Evolutionary conservation across 177 flowering plant genomes (phyloP), one percentile per base, ranked within the genome.

Genomic region (Vitis hybrid): DNA sequence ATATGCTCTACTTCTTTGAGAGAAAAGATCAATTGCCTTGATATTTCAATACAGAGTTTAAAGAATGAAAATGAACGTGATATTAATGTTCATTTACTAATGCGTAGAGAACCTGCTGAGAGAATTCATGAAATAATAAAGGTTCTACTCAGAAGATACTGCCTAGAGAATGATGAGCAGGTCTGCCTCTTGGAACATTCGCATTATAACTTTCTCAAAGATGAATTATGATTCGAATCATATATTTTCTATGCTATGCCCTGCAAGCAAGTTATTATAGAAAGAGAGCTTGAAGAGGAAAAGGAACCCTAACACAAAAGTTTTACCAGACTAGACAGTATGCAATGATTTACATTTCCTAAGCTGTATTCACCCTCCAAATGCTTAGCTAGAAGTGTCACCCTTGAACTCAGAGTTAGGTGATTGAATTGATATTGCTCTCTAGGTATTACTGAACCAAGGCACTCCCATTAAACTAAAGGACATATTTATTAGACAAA

Each of bases 101-200:
- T 63, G 57, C 62, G 63, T 68, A 66, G 57, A 50, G 61, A 79
- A 68, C 82, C 85, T 61, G 71, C 70, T 9, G 76, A 76, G 68
- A 80, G 61, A 61, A 14, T 83, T 18, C 70, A 70, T 77, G 88
- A 82, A 15, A 66, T 85, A 53, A 1, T 87, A 56, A 78, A 71
- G 76, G 77, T 71, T 77, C 60, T 82, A 19, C 75, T 79, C 10
- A 66, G 56, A 45, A 73, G 69, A 26, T 59, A 66, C 68, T 56
- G 6, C 55, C 59, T 53, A 15, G 60, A 34, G 18, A 72, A 68
- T 29, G 66, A 71, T 49, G 63, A 65, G 60, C 80, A 81, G 84
- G 86, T 85, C 65, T 53, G 69, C 49, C 20, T 66, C 57, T 57
- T 59, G 68, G 22, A 51, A 50, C 61, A 53, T 54, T 31, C 19